phyloP scores from a whole-genome alignment of 2,329 filamentous ascomycete genomes.

The Cyphellophora attinorum region DNA sequence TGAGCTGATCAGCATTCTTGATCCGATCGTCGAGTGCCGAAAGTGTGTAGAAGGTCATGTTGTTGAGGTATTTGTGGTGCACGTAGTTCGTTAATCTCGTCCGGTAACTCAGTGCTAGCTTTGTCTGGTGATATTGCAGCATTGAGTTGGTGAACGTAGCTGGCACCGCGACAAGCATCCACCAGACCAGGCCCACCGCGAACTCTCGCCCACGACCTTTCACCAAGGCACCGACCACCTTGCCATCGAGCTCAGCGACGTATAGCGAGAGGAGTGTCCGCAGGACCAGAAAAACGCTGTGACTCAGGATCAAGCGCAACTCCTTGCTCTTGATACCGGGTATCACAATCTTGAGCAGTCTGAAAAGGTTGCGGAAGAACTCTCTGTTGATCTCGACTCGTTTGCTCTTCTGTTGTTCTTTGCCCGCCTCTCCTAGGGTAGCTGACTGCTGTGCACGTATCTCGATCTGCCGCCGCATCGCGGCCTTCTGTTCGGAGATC shows the following conservation, averaged over 20 bases:
- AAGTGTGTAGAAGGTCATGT: slow-evolving; percentile 95
- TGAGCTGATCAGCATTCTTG: slow-evolving; percentile 96
- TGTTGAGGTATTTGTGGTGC: slow-evolving; percentile 90
- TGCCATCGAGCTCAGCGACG: slow-evolving; percentile 91
- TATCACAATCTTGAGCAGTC: slow-evolving; percentile 75
- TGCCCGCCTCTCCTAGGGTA: slow-evolving; percentile 23
- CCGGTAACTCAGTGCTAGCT: slow-evolving; percentile 84
- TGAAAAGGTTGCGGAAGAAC: slow-evolving; percentile 66
- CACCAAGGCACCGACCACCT: slow-evolving; percentile 83
- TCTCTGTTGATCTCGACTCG: slow-evolving; percentile 90
- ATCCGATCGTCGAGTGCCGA: slow-evolving; percentile 93
- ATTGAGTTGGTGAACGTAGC: slow-evolving; percentile 98
- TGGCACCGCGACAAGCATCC: slow-evolving; percentile 94
- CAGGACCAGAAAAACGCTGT: slow-evolving; percentile 85
- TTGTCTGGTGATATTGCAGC: slow-evolving; percentile 95
- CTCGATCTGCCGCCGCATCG: slow-evolving; percentile 58
- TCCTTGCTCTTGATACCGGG: slow-evolving; percentile 87
- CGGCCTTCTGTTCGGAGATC: slow-evolving; percentile 85
- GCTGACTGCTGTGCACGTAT: slow-evolving; percentile 44
- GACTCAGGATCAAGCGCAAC: slow-evolving; percentile 72
- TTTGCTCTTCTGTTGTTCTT: slow-evolving; percentile 42
- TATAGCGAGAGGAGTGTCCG: slow-evolving; percentile 89
- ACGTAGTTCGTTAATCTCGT: slow-evolving; percentile 89
- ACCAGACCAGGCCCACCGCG: slow-evolving; percentile 80
- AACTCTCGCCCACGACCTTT: slow-evolving; percentile 88